phyloP scores from a whole-genome alignment of 2,329 filamentous ascomycete species.

The Phyllosticta citriasiana region DNA sequence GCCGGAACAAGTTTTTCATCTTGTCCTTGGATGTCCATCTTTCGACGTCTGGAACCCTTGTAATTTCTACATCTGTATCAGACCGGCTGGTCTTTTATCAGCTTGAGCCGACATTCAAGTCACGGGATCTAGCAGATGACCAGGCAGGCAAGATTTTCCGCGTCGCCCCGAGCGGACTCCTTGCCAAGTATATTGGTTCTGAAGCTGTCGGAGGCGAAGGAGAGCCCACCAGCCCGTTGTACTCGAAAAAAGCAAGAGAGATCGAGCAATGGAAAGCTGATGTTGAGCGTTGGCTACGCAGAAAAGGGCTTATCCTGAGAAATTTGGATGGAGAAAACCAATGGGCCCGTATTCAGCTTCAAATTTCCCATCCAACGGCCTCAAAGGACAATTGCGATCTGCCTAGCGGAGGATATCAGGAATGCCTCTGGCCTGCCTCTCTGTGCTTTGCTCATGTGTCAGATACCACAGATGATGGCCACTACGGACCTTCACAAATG shows the following conservation, averaged over 20 bases:
- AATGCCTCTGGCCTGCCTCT: slow-evolving; percentile 27
- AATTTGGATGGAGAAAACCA: slow-evolving; percentile 16
- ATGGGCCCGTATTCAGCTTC: slow-evolving; percentile 8
- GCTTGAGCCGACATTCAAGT: slow-evolving; percentile 1
- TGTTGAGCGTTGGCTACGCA: slow-evolving; percentile 24
- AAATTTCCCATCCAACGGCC: neutral
- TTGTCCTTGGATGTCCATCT: slow-evolving; percentile 10
- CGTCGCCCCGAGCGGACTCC: slow-evolving; percentile 3
- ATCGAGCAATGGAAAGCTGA: slow-evolving; percentile 20
- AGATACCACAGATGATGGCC: neutral
- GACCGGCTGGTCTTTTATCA: neutral
- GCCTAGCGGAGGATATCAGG: slow-evolving; percentile 8
- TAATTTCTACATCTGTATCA: slow-evolving; percentile 11
- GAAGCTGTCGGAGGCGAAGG: neutral
- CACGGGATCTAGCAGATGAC: slow-evolving; percentile 1
- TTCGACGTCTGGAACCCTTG: slow-evolving; percentile 11
- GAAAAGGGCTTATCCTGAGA: slow-evolving; percentile 24
- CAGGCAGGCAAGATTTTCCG: slow-evolving; percentile 6
- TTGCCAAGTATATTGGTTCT: slow-evolving; percentile 7
- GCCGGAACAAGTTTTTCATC: neutral
- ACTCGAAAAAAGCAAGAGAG: neutral
- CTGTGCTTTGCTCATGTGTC: slow-evolving; percentile 18
- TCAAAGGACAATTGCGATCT: neutral
- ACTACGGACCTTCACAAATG: too few species aligned
- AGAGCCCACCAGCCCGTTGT: neutral